Percentiles rank a stretch among this genome's conserved stretches.
These are phyloP conservation scores for Suillus weaverae DNA, from an alignment of 768 basidiomycete genomes.

Conservation along the genomic window DNA sequence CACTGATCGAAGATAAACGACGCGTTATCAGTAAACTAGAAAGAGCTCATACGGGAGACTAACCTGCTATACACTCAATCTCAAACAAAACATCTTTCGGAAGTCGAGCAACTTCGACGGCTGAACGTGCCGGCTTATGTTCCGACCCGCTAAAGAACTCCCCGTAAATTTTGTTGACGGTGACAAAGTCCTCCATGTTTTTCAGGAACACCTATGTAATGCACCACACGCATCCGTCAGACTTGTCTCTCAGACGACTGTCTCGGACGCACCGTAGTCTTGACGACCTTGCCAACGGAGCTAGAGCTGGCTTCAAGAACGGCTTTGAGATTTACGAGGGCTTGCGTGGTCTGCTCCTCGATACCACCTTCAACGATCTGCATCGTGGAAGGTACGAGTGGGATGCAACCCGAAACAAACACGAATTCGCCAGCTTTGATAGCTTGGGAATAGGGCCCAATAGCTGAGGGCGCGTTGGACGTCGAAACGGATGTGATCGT, in stretches of 20 bases:
- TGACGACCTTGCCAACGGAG: constrained; percentile 77
- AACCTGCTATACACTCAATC: constrained; percentile 88
- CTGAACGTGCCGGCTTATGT: constrained; percentile 91
- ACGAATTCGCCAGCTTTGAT: constrained; percentile 82
- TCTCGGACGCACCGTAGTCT: constrained; percentile 73
- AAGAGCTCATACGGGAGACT: neutral
- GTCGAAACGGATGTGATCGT: constrained; percentile 8
- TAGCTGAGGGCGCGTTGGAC: constrained; percentile 62
- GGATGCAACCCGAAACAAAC: constrained; percentile 89
- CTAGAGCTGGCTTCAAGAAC: constrained; percentile 84
- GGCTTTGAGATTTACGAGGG: constrained; percentile 80
- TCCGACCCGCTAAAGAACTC: constrained; percentile 69
- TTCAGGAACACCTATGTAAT: constrained; percentile 80
- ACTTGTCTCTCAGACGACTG: neutral
- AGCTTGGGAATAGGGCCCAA: constrained; percentile 89
- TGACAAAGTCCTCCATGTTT: constrained; percentile 85
- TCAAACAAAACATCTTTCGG: constrained; percentile 93
- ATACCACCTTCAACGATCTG: constrained; percentile 73
- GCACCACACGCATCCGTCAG: neutral
- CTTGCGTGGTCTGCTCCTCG: constrained; percentile 79
- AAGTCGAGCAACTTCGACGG: constrained; percentile 85
- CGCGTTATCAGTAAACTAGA: neutral
- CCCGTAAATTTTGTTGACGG: constrained; percentile 80
- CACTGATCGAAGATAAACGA: neutral
- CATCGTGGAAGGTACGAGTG: constrained; percentile 71